Percentiles rank a stretch among this genome's conserved stretches.
These are phyloP conservation scores for Chlorophyllum brunneum DNA, from an alignment of 768 basidiomycete genomes.

Conservation along the genomic window DNA sequence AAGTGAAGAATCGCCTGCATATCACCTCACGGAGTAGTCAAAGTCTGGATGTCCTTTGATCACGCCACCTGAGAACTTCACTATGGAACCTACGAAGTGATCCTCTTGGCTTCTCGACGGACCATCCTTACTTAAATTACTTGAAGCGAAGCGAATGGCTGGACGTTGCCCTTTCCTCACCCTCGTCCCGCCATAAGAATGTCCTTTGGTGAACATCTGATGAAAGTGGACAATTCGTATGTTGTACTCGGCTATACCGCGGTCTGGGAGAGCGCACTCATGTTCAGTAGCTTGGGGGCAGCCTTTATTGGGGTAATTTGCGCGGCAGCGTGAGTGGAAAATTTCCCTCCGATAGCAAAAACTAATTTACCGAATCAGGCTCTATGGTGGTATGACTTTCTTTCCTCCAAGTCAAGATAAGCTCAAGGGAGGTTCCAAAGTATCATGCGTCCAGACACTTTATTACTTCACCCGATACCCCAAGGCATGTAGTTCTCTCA, in stretches of 20 bases:
- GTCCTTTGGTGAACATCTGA: slow-evolving; percentile 15
- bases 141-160: slow-evolving; percentile 16
- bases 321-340: slow-evolving; percentile 37
- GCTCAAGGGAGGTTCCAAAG: slow-evolving; percentile 23
- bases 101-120: slow-evolving; percentile 17
- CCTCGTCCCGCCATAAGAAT: slow-evolving; percentile 15
- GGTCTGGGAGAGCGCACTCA: slow-evolving; percentile 2
- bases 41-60: slow-evolving; percentile 5
- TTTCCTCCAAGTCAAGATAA: background rate
- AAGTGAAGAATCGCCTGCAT: slow-evolving; percentile 11
- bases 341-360: background rate
- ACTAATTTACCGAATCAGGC: slow-evolving; percentile 22
- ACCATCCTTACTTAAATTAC: slow-evolving; percentile 23
- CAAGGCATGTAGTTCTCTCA: slow-evolving; percentile 23
- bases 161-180: slow-evolving; percentile 16
- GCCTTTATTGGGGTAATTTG: slow-evolving; percentile 47
- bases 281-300: slow-evolving; percentile 42
- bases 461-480: slow-evolving; percentile 50
- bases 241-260: slow-evolving; percentile 12
- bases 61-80: slow-evolving; percentile 3
- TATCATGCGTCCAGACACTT: slow-evolving; percentile 54
- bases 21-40: slow-evolving; percentile 10
- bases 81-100: slow-evolving; percentile 4
- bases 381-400: slow-evolving; percentile 47
- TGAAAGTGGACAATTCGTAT: slow-evolving; percentile 34